Conservation (phyloP, 2,329 filamentous ascomycete species). For the Coniochaeta ligniaria region DNA sequence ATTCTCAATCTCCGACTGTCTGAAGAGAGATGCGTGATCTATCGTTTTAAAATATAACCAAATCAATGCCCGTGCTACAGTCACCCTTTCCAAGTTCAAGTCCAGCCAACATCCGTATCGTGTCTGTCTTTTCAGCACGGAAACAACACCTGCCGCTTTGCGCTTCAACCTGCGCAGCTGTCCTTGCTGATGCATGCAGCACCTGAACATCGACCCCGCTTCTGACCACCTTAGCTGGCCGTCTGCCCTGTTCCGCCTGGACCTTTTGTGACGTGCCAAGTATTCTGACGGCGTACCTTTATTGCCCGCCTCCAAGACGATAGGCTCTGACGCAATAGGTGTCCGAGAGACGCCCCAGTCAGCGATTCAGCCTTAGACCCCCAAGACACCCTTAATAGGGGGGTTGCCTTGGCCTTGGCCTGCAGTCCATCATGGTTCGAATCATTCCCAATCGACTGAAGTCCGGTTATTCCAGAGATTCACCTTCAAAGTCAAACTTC, state of each 20-base stretch:
- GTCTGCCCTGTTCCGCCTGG: not conserved
- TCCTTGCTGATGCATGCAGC: not conserved
- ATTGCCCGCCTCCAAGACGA: not conserved
- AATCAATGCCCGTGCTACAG: not conserved
- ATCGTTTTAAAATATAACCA: not conserved
- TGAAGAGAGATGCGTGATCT: not conserved
- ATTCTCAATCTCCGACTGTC: not conserved
- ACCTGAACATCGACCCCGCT: not conserved
- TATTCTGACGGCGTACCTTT: not conserved
- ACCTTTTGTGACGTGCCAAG: not conserved
- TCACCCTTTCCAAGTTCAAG: not conserved
- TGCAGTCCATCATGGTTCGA: conserved; percentile 40
- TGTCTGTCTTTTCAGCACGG: not conserved
- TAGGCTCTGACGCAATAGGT: not conserved
- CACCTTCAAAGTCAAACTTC: conserved; percentile 19
- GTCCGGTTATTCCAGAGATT: conserved; percentile 24
- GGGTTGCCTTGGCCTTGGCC: not conserved
- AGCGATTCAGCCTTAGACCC: not conserved
- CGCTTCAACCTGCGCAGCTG: not conserved
- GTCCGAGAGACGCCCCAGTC: not conserved
- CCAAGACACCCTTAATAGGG: not conserved
- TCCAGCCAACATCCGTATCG: not conserved
- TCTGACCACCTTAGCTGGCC: not conserved
- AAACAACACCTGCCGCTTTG: not conserved
- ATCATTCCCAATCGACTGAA: conserved; percentile 50